Evolutionary conservation across 192 early-diverging fungal species (phyloP).

Genomic region (Mortierella hygrophila): DNA sequence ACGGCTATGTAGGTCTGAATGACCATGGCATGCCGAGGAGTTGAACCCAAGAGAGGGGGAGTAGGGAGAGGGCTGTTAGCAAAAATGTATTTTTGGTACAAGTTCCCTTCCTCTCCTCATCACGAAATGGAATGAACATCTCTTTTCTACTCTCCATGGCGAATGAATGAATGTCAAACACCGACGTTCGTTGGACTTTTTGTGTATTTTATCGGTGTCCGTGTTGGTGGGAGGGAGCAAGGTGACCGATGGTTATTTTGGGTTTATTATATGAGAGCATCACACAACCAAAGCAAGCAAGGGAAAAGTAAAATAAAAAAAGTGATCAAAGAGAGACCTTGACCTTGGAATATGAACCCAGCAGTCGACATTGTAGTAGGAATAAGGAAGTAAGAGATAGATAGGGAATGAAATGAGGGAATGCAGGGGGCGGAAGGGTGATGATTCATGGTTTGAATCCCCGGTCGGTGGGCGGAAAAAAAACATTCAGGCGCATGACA

Average conservation of each 20-base stretch:
- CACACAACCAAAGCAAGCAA: not conserved
- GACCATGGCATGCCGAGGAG: not conserved
- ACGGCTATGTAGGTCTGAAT: too few relatives aligned
- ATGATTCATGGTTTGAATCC: not conserved
- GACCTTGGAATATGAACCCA: too few relatives aligned
- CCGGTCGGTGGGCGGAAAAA: not conserved
- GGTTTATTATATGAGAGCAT: not conserved
- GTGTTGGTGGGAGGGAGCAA: not conserved
- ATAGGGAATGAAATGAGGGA: constrained; percentile 1
- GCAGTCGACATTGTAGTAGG: not conserved
- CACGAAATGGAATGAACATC: not conserved
- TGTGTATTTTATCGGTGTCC: not conserved
- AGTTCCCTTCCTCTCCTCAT: not conserved
- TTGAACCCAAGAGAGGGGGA: not conserved
- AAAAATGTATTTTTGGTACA: not conserved
- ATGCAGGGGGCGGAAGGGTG: not conserved
- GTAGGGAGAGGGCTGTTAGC: not conserved
- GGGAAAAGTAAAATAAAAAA: not conserved
- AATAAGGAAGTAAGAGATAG: not conserved
- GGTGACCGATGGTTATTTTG: not conserved
- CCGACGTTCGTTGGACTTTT: not conserved
- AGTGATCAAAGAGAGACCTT: not conserved
- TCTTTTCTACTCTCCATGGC: not conserved
- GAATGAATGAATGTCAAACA: not conserved
- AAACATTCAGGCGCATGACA: not conserved